Percentiles rank a stretch among this genome's conserved stretches.
These are phyloP conservation scores for Aspergillus olivimuriae DNA, from an alignment of 495 filamentous ascomycete species.

Conservation along the genomic window DNA sequence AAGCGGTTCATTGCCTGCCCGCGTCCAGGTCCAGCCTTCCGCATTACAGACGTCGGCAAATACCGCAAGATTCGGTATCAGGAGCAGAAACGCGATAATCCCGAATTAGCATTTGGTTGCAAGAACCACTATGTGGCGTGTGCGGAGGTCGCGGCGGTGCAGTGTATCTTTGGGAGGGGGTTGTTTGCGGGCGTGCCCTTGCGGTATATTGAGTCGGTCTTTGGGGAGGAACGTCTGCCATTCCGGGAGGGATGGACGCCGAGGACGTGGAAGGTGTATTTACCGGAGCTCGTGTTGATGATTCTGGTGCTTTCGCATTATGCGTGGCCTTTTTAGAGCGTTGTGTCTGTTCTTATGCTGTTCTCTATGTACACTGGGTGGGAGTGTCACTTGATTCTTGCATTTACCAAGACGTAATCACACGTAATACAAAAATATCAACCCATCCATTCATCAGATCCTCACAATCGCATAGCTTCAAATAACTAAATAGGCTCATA, in stretches of 20 bases:
- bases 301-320: too few relatives aligned
- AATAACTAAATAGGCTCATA: too few relatives aligned
- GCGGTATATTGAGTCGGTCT: constrained; percentile 11
- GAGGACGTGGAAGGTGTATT: too few relatives aligned
- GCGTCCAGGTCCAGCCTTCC: not conserved
- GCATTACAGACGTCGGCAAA: constrained; percentile 4
- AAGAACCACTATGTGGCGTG: constrained; percentile 7
- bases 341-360: too few relatives aligned
- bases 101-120: not conserved
- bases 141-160: constrained; percentile 7
- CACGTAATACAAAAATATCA: too few relatives aligned
- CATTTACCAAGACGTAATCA: too few relatives aligned
- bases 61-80: constrained; percentile 9
- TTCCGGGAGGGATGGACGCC: constrained; percentile 15
- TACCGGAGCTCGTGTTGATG: too few relatives aligned
- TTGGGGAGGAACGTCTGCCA: constrained; percentile 14
- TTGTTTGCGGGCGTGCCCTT: constrained; percentile 2
- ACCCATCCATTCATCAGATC: too few relatives aligned
- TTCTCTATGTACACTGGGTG: too few relatives aligned
- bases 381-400: too few relatives aligned
- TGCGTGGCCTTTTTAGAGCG: too few relatives aligned
- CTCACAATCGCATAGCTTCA: too few relatives aligned
- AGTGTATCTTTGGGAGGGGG: constrained; percentile 10
- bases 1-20: not conserved
- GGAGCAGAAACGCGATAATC: constrained; percentile 5